Conservation (phyloP, 495 filamentous ascomycete genomes). For the Aspergillus heteromorphus region DNA sequence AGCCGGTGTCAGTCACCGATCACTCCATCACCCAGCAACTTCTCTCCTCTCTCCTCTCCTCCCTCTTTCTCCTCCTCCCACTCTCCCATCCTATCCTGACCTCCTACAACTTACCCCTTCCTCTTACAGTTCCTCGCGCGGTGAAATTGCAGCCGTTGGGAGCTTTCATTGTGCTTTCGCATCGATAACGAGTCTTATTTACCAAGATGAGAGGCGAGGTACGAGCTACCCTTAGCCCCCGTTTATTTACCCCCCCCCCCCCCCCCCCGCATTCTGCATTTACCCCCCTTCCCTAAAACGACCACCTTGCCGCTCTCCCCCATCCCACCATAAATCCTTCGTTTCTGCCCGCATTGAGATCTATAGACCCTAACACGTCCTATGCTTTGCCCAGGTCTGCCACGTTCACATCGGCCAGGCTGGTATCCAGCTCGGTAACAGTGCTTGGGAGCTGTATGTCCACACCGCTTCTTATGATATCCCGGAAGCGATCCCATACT, state of each 20-base stretch:
- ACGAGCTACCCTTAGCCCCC: conserved; percentile 8
- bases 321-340: not conserved
- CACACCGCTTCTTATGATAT: conserved; percentile 36
- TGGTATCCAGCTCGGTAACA: conserved; percentile 88
- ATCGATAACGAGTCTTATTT: not conserved
- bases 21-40: not conserved
- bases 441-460: conserved; percentile 90
- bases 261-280: conserved; percentile 13
- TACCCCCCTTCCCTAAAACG: conserved; percentile 13
- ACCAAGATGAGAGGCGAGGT: conserved; percentile 35
- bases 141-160: not conserved
- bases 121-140: not conserved
- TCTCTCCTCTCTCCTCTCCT: not conserved
- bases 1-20: not conserved
- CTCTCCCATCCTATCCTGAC: not conserved
- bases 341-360: not conserved
- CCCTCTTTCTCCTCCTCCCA: conserved; percentile 2
- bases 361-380: not conserved
- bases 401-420: conserved; percentile 93
- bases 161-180: not conserved
- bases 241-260: conserved; percentile 11
- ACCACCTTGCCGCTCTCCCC: not conserved
- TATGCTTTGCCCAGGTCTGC: conserved; percentile 53
- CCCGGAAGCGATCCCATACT: not conserved
- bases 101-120: not conserved